Conservation (phyloP, 805 yeast species). For the Saccharomyces jurei region DNA sequence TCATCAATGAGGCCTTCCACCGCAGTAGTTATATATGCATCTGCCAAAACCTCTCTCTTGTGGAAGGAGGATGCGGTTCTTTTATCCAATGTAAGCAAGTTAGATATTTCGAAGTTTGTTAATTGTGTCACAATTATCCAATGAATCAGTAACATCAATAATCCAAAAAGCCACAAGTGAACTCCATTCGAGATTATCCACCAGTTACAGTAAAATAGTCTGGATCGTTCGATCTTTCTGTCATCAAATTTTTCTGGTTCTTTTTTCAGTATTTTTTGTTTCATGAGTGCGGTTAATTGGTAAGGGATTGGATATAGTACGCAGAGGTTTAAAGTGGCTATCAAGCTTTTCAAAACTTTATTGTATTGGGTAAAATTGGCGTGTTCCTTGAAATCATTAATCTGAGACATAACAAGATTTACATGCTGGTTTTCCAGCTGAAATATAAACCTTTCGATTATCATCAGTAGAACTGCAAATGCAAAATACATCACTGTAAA, state of each 20-base stretch:
- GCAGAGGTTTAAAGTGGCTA: constrained; percentile 2
- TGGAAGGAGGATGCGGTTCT: not conserved
- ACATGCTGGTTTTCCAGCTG: not conserved
- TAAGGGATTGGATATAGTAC: constrained; percentile 1
- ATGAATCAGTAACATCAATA: constrained; percentile 6
- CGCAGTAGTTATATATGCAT: not conserved
- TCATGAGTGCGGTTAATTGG: constrained; percentile 2
- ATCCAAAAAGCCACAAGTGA: constrained; percentile 7
- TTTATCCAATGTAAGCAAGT: not conserved
- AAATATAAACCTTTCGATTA: not conserved
- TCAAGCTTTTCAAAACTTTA: not conserved
- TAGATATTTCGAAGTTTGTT: not conserved
- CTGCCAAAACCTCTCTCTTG: not conserved
- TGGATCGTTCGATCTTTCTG: constrained; percentile 1
- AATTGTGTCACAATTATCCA: constrained; percentile 6
- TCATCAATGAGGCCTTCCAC: not conserved
- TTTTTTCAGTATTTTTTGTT: not conserved
- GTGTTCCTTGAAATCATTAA: not conserved
- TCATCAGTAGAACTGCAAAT: not conserved
- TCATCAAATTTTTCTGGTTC: not conserved
- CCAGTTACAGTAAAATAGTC: constrained; percentile 4
- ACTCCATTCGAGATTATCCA: constrained; percentile 13
- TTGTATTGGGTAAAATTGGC: not conserved
- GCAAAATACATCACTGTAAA: not conserved
- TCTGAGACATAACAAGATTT: not conserved